Conservation (phyloP, 2,329 filamentous ascomycete species). For the Nakataea oryzae region DNA sequence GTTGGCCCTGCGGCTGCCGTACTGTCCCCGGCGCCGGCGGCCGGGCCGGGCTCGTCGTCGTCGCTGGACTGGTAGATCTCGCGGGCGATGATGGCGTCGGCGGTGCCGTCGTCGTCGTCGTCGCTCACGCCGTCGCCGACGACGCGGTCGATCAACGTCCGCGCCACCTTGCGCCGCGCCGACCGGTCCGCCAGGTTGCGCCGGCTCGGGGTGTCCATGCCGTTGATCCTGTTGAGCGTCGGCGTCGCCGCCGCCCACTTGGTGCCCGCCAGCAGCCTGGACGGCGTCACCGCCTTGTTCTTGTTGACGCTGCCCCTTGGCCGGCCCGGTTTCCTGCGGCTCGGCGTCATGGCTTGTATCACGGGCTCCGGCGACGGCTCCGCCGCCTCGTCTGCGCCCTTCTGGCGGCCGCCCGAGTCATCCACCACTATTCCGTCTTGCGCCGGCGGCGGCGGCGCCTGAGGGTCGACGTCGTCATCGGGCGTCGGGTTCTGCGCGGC, state of each 20-base stretch:
- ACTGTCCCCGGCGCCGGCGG: constrained; percentile 7
- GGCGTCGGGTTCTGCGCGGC: neutral
- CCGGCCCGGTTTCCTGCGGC: neutral
- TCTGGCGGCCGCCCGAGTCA: neutral
- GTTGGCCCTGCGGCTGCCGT: constrained; percentile 16
- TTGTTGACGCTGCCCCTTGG: constrained; percentile 1
- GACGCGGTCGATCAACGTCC: constrained; percentile 62
- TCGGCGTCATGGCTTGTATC: neutral
- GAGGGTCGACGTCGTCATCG: neutral
- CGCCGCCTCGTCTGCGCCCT: neutral
- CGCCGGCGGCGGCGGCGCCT: neutral
- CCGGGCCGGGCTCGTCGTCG: constrained; percentile 33
- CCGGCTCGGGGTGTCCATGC: constrained; percentile 48
- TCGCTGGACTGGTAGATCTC: constrained; percentile 55
- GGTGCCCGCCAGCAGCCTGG: constrained; percentile 20
- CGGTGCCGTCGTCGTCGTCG: constrained; percentile 66
- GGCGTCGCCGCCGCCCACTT: constrained; percentile 29
- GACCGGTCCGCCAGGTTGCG: constrained; percentile 70
- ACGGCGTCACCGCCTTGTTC: constrained; percentile 18
- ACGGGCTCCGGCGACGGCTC: neutral
- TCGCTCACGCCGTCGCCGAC: constrained; percentile 54
- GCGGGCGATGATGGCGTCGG: constrained; percentile 56
- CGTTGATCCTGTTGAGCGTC: constrained; percentile 20
- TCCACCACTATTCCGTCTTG: neutral
- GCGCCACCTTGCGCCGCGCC: constrained; percentile 75